Base-by-base conservation (phyloP, 2,329 filamentous ascomycete genomes). In the Aspergillus puulaauensis region DNA sequence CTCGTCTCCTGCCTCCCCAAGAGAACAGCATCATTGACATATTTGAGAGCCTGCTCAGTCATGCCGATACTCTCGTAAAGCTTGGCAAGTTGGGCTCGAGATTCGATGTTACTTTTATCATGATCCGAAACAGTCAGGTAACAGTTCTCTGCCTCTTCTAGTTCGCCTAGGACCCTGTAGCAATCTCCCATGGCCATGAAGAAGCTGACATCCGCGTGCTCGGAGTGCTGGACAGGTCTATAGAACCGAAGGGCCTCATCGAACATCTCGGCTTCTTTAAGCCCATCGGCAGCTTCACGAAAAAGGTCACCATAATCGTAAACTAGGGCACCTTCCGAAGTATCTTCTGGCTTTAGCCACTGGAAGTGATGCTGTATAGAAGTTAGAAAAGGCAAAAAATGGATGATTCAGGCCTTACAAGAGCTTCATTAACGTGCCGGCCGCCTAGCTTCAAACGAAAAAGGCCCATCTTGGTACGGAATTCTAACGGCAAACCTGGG, bases 381-480 rank as follows among this genome's bases (percentile, higher is more conserved):
- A 61, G 37, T 60, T 56, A 52, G 54, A 51, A 51, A 41, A 35
- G 9, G 9, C 27, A 31, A 8, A 31, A 31, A 9, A 31, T 4
- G 27, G 12, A 19, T 14, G 21, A 3, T 9, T 31, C 4, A 55
- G 14, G 47, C 76, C 83, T 77, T 79, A 90, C 88, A 76, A 90
- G 80, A 17, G 91, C 92, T 77, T 98, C 93, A 14, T 85, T 77
- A 21, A 80, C 74, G 60, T 83, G 70, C 15, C 84, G 77, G 24
- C 88, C 78, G 0, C 85, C 86, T 59, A 91, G 79, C 55, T 86
- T 87, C 37, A 96, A 76, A n/a, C 95, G 86, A 70, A 91, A 93
- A 4, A 93, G 78, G 3, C 90, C 93, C 61, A 99, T 78, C 69
- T 93, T 95, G 31, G 91, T 84, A 19, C 93, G 87, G 43, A 99